Conservation (phyloP, 2,329 filamentous ascomycete species). For the Cordyceps cateniannulata region DNA sequence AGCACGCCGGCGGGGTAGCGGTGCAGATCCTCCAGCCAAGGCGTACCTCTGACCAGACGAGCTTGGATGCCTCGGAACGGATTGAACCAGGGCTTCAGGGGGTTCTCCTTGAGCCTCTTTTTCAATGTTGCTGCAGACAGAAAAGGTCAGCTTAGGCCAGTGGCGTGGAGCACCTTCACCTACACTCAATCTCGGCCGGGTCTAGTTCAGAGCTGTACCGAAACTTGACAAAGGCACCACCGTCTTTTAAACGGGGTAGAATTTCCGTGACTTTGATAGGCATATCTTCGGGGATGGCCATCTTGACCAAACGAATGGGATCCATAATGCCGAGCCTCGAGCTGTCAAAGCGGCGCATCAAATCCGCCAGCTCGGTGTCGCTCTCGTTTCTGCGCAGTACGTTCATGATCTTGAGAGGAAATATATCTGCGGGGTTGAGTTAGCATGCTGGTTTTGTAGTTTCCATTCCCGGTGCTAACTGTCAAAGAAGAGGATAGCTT, state of each 20-base stretch:
- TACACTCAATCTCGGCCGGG: constrained; percentile 38
- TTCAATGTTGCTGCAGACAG: constrained; percentile 42
- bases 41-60: constrained; percentile 71
- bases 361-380: constrained; percentile 41
- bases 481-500: constrained; percentile 85
- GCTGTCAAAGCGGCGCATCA: constrained; percentile 47
- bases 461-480: constrained; percentile 46
- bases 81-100: constrained; percentile 84
- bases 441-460: background rate
- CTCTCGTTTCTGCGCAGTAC: constrained; percentile 41
- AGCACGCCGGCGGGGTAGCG: constrained; percentile 70
- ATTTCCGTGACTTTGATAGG: constrained; percentile 72
- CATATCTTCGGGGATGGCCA: constrained; percentile 55
- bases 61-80: constrained; percentile 67
- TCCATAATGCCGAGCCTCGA: constrained; percentile 44
- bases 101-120: constrained; percentile 58
- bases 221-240: constrained; percentile 90
- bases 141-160: background rate
- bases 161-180: background rate
- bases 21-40: constrained; percentile 91
- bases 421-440: constrained; percentile 58
- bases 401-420: constrained; percentile 64
- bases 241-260: constrained; percentile 79
- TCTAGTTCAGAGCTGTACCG: constrained; percentile 38
- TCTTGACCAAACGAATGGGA: constrained; percentile 48